Evolutionary conservation across 495 filamentous ascomycete species (phyloP).

Genomic region (Talaromyces adpressus): DNA sequence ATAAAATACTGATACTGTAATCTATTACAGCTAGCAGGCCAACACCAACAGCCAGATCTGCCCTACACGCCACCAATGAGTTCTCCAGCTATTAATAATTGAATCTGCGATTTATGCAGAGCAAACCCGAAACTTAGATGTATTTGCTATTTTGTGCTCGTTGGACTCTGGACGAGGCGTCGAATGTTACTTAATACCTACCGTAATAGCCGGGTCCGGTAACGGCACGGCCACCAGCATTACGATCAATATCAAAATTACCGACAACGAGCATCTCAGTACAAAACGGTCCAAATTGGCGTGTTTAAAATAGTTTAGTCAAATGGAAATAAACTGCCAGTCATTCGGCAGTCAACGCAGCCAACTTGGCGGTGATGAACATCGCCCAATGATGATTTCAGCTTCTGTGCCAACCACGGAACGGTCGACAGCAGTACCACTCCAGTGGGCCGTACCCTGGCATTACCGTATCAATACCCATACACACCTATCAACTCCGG

Average conservation of each 20-base stretch:
- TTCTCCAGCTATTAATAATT: neutral
- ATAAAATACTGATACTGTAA: neutral
- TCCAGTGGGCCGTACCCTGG: neutral
- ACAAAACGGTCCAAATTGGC: neutral
- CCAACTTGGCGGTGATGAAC: neutral
- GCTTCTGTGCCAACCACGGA: neutral
- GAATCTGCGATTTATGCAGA: neutral
- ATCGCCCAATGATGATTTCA: neutral
- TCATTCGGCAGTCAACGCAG: neutral
- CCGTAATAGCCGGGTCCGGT: neutral
- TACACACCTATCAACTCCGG: neutral
- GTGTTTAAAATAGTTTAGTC: too few relatives aligned
- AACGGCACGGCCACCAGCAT: neutral
- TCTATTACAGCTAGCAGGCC: neutral
- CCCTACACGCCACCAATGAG: neutral
- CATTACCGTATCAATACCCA: neutral
- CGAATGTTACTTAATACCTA: neutral
- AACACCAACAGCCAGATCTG: neutral
- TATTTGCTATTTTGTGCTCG: too few relatives aligned
- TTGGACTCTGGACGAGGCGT: too few relatives aligned
- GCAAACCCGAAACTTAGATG: neutral
- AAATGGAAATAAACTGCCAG: too few relatives aligned
- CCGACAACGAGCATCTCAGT: neutral
- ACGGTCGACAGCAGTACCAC: neutral
- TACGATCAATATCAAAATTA: neutral